phyloP scores from a whole-genome alignment of 2,329 filamentous ascomycete species.

The Colletotrichum orbiculare region DNA sequence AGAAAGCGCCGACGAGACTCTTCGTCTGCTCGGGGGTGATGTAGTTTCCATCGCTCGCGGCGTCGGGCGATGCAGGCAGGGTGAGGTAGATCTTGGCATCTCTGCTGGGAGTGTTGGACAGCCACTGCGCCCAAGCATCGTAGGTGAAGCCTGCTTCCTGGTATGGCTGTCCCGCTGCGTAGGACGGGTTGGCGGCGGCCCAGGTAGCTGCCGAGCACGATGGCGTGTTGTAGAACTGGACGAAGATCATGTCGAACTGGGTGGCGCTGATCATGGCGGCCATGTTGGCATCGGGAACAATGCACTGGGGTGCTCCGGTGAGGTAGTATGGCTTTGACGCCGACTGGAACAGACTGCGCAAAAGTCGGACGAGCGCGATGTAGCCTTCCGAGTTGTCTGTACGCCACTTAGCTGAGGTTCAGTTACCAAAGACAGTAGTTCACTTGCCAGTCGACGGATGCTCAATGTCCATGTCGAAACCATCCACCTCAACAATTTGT shows the following conservation, averaged over 20 bases:
- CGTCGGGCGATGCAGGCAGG: constrained; percentile 42
- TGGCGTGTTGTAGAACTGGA: constrained; percentile 62
- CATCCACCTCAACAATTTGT: constrained; percentile 45
- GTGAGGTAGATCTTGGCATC: constrained; percentile 45
- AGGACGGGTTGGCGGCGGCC: constrained; percentile 41
- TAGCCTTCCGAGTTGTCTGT: constrained; percentile 45
- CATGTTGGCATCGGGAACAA: constrained; percentile 52
- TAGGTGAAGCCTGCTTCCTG: constrained; percentile 44
- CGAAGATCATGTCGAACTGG: constrained; percentile 54
- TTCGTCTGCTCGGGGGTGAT: constrained; percentile 38
- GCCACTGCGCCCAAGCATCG: constrained; percentile 42
- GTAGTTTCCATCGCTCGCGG: constrained; percentile 41
- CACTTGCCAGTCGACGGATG: constrained; percentile 40
- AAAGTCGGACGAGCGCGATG: constrained; percentile 41
- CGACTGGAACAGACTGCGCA: constrained; percentile 41
- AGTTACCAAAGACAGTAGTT: too few relatives aligned
- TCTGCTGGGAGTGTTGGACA: constrained; percentile 41
- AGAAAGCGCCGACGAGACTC: constrained; percentile 42
- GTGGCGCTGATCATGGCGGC: constrained; percentile 51
- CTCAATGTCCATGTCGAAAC: constrained; percentile 48
- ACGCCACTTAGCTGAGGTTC: not conserved
- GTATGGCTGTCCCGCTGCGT: constrained; percentile 38
- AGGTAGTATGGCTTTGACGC: constrained; percentile 52
- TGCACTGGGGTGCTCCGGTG: constrained; percentile 58
- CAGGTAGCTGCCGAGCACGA: constrained; percentile 48